Evolutionary conservation across 169 alveolate genomes (phyloP).

Genomic region (Eimeria falciformis): DNA sequence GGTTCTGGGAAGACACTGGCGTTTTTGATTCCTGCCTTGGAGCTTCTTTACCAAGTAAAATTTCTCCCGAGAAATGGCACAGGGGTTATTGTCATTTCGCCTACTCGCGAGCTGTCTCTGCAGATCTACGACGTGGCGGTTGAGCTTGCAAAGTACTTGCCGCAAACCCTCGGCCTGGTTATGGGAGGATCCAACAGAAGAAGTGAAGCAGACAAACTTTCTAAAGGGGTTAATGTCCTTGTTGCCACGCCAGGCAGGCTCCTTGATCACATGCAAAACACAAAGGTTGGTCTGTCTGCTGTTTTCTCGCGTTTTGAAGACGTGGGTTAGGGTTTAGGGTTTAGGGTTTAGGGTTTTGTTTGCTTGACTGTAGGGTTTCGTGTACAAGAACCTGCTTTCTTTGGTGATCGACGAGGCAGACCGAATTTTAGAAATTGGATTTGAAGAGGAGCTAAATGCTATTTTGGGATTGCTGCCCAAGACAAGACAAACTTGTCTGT

Average conservation of each 20-base stretch:
- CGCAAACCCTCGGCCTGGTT: conserved; percentile 98
- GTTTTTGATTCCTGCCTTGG: conserved; percentile 98
- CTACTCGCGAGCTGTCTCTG: conserved; percentile 98
- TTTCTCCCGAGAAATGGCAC: conserved; percentile 97
- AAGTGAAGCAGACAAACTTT: conserved; percentile 96
- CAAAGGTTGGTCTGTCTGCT: conserved; percentile 84
- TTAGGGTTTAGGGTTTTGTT: background rate
- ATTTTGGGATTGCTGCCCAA: conserved; percentile 96
- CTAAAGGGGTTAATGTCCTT: conserved; percentile 96
- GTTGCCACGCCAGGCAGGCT: conserved; percentile 99
- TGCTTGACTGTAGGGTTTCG: conserved; percentile 88
- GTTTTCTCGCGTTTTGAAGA: background rate
- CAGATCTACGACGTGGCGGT: conserved; percentile 98
- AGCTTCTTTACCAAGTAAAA: conserved; percentile 94
- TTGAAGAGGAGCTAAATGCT: conserved; percentile 99
- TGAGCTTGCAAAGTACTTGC: conserved; percentile 93
- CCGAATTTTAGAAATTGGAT: conserved; percentile 98
- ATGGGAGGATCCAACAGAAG: conserved; percentile 99
- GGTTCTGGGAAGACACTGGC: conserved; percentile 98
- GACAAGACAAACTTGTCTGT: conserved; percentile 97
- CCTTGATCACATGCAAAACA: conserved; percentile 98
- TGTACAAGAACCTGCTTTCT: conserved; percentile 95
- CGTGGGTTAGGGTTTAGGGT: background rate
- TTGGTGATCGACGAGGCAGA: conserved; percentile 99
- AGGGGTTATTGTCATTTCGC: conserved; percentile 93